Evolutionary conservation across 1,284 basidiomycete genomes (phyloP).

Genomic region (Cutaneotrichosporon spelunceum): DNA sequence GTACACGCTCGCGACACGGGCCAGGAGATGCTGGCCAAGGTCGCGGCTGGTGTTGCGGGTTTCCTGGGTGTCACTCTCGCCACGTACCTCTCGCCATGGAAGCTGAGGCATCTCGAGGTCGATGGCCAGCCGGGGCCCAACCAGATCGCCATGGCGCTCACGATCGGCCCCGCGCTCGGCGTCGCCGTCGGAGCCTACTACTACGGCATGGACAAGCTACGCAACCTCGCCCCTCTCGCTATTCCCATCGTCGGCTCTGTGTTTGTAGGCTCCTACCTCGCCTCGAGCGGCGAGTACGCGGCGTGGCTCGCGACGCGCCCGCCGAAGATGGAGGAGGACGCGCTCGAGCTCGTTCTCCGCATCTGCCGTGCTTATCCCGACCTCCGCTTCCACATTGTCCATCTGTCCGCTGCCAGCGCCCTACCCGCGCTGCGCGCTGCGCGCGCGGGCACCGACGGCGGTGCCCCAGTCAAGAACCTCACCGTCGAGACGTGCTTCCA

Average conservation of each 20-base stretch:
- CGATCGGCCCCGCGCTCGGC: neutral
- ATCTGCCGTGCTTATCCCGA: slow-evolving; percentile 63
- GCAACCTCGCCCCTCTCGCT: neutral
- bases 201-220: neutral
- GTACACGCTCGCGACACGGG: neutral
- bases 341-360: slow-evolving; percentile 68
- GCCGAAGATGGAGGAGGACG: slow-evolving; percentile 67
- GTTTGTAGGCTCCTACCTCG: slow-evolving; percentile 12
- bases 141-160: slow-evolving; percentile 10
- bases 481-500: slow-evolving; percentile 95
- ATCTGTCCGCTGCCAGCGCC: slow-evolving; percentile 78
- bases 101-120: slow-evolving; percentile 10
- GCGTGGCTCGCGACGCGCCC: slow-evolving; percentile 84
- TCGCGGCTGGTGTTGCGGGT: neutral
- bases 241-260: neutral
- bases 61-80: slow-evolving; percentile 4
- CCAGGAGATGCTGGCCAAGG: neutral
- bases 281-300: slow-evolving; percentile 56
- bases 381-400: slow-evolving; percentile 85
- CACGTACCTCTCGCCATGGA: slow-evolving; percentile 2
- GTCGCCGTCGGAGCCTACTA: neutral
- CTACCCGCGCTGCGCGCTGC: slow-evolving; percentile 68
- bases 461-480: slow-evolving; percentile 54
- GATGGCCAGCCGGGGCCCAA: neutral
- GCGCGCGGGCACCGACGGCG: slow-evolving; percentile 56